Percentiles rank a stretch among this genome's conserved stretches.
These are phyloP conservation scores for Rhizophlyctis rosea DNA, from an alignment of 192 early-diverging fungal species.

Conservation along the genomic window DNA sequence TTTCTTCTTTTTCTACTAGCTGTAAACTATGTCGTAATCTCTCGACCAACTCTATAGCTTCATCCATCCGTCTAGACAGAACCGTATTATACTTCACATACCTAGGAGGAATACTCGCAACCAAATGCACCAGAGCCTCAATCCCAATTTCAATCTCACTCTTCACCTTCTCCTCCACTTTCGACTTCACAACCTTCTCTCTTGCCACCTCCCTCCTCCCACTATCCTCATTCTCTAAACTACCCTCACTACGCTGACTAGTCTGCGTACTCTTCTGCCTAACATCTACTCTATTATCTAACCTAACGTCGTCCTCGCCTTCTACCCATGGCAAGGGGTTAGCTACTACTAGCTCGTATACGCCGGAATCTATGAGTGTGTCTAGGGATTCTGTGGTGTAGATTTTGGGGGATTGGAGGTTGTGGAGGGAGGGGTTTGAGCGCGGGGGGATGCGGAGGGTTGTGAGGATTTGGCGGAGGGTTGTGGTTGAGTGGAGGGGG, in stretches of 20 bases:
- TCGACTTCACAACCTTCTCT: neutral
- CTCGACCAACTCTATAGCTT: slow-evolving; percentile 13
- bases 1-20: slow-evolving; percentile 1
- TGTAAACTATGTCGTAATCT: neutral
- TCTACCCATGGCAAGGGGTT: too few relatives aligned
- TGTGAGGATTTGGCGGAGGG: slow-evolving; percentile 8
- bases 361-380: slow-evolving; percentile 2
- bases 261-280: neutral
- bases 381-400: neutral
- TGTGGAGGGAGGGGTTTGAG: slow-evolving; percentile 12
- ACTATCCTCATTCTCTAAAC: neutral
- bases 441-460: slow-evolving; percentile 22
- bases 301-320: slow-evolving; percentile 8
- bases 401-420: neutral
- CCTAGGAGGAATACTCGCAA: slow-evolving; percentile 26
- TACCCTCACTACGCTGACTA: neutral
- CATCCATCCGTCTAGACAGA: slow-evolving; percentile 20
- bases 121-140: slow-evolving; percentile 23
- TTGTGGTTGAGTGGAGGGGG: slow-evolving; percentile 15
- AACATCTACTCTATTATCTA: slow-evolving; percentile 11
- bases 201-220: neutral
- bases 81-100: slow-evolving; percentile 34
- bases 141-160: slow-evolving; percentile 16
- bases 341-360: slow-evolving; percentile 19
- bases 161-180: neutral